Evolutionary conservation across 2,329 filamentous ascomycete species (phyloP).

Genomic region (Myriangium duriaei): DNA sequence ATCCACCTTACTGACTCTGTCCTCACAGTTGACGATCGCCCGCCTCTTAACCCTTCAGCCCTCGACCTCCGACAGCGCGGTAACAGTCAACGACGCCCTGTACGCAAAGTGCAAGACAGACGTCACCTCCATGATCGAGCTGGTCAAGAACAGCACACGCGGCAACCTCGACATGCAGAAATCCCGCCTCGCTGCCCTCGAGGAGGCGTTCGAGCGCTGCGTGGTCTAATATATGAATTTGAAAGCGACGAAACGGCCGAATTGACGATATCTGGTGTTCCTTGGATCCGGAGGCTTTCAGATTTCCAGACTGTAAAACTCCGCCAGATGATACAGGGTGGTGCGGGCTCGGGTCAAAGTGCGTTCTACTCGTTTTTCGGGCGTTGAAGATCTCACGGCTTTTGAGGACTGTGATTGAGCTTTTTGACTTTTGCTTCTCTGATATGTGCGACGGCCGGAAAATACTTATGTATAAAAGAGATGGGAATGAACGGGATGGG

Average conservation of each 20-base stretch:
- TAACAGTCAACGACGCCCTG: constrained; percentile 20
- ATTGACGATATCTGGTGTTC: no score
- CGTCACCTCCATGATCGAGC: constrained; percentile 31
- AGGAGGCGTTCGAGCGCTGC: constrained; percentile 29
- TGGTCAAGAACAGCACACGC: constrained; percentile 30
- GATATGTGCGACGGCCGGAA: no score
- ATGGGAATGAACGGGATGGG: no score
- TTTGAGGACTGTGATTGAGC: no score
- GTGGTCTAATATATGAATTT: constrained; percentile 14
- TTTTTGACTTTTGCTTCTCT: no score
- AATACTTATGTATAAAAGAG: no score
- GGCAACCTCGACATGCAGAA: constrained; percentile 36
- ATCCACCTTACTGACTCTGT: constrained; percentile 10
- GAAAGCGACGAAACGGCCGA: not conserved
- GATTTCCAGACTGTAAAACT: no score
- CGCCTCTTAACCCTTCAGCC: constrained; percentile 12
- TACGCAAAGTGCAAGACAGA: constrained; percentile 30
- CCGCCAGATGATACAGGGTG: no score
- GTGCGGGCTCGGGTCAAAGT: no score
- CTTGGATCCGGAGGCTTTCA: no score
- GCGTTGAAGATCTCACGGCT: no score
- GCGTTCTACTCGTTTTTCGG: no score
- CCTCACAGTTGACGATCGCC: constrained; percentile 12
- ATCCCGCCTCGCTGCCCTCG: constrained; percentile 34
- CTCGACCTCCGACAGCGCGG: constrained; percentile 1